A percentile compares a stretch with the other conserved stretches of the same genome.
Evolutionary conservation across 352 stramenopile species (phyloP).

Genomic region (Pythium rhizo-oryzae): DNA sequence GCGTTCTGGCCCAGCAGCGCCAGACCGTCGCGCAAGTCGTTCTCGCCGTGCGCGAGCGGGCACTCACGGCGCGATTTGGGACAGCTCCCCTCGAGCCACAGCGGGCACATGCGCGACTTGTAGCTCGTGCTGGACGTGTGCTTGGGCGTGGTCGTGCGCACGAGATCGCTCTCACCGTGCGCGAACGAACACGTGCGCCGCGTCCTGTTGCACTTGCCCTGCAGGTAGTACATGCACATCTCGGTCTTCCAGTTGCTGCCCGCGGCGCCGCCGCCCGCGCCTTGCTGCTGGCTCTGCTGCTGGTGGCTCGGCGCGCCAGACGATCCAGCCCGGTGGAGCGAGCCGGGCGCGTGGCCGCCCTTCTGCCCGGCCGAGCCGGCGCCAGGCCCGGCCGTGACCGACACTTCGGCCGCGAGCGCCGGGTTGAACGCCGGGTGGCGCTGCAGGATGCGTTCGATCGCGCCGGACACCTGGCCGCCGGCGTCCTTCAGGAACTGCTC

Average conservation of each 20-base stretch:
- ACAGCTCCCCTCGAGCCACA: constrained; percentile 75
- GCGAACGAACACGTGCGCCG: constrained; percentile 87
- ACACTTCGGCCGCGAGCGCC: constrained; percentile 31
- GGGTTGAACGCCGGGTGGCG: constrained; percentile 78
- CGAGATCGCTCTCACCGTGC: constrained; percentile 80
- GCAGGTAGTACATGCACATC: constrained; percentile 90
- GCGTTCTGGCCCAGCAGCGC: constrained; percentile 30
- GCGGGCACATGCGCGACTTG: constrained; percentile 82
- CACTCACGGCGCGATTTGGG: constrained; percentile 79
- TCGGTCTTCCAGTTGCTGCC: constrained; percentile 89
- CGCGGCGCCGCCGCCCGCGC: constrained; percentile 6
- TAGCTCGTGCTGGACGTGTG: constrained; percentile 48
- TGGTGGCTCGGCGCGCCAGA: constrained; percentile 21
- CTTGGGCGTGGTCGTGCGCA: constrained; percentile 42
- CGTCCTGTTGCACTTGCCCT: constrained; percentile 91
- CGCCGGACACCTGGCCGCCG: constrained; percentile 50
- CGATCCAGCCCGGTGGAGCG: constrained; percentile 23
- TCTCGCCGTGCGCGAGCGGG: constrained; percentile 74
- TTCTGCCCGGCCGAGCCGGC: constrained; percentile 11
- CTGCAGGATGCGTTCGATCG: constrained; percentile 70
- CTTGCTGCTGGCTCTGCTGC: constrained; percentile 30
- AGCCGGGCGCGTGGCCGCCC: not conserved
- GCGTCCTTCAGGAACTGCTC: constrained; percentile 52
- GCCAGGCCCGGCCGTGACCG: constrained; percentile 8
- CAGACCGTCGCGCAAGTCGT: constrained; percentile 67